Base-by-base conservation (phyloP, 1,139 yeast species). In the Suhomyces maxii region DNA sequence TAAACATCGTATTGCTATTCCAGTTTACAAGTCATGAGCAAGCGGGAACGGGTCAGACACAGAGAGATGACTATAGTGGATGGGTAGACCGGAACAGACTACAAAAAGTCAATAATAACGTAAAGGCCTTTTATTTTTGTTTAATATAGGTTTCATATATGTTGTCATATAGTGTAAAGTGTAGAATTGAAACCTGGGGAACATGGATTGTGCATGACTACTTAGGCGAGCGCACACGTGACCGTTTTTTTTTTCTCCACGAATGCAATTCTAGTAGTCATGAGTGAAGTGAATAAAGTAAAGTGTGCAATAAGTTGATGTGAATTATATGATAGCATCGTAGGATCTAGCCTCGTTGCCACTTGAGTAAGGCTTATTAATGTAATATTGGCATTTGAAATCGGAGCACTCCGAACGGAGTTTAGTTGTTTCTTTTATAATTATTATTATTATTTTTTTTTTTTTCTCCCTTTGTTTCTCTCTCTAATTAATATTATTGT, bases 401-500 rank as follows among this genome's bases (percentile, higher is more conserved):
- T 18, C 23, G 23, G 23, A 18, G 23, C 23, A 18, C 23, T 18
- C 23, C 23, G 23, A 18, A 18, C 23, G 23, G 23, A 18, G 6
- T 18, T 18, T 18, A n/a, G n/a, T n/a, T n/a, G n/a, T n/a, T n/a
- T n/a, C n/a, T n/a, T n/a, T n/a, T n/a, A n/a, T n/a, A n/a, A n/a
- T n/a, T n/a, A n/a, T n/a, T n/a, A n/a, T n/a, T n/a, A n/a, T 18
- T 18, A 6, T 18, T 6, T 18, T 18, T 18, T 18, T 6, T 18
- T 18, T 18, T 18, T 18, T 18, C 6, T 18, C 23, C 23, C 23
- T 18, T 18, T 18, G 23, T 18, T 18, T 18, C 23, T 18, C 23
- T 18, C 23, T 39, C 46, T 43, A 67, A 48, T 67, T 67, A 39
- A 67, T 67, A 44, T 67, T 66, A 41, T 64, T 61, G 53, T 62